phyloP scores from a whole-genome alignment of 371 early-diverging fungal genomes.

The Mucor circinelloides region DNA sequence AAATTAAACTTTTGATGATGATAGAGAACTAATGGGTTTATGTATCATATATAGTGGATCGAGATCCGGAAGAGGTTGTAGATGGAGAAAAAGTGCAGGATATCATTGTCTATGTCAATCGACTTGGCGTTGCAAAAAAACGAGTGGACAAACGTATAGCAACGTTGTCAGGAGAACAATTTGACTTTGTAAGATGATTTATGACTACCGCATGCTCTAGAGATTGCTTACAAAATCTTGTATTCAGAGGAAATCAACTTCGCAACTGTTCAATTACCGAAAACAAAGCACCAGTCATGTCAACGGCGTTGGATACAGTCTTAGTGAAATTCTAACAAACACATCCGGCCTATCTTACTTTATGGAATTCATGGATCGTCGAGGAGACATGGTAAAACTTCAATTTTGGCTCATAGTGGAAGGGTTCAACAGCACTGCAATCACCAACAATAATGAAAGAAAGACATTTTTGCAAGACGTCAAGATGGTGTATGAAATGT shows the following conservation, averaged over 20 bases:
- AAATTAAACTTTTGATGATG: background rate
- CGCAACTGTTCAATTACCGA: slow-evolving; percentile 30
- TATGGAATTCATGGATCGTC: slow-evolving; percentile 83
- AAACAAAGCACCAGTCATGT: slow-evolving; percentile 22
- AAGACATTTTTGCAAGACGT: slow-evolving; percentile 61
- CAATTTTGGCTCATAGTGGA: slow-evolving; percentile 82
- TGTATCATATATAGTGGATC: slow-evolving; percentile 44
- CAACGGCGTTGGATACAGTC: slow-evolving; percentile 24
- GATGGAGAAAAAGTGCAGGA: slow-evolving; percentile 84
- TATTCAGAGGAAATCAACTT: slow-evolving; percentile 22
- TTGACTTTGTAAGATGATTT: slow-evolving; percentile 38
- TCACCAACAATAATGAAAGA: slow-evolving; percentile 13
- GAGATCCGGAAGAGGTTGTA: slow-evolving; percentile 72
- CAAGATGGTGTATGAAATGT: slow-evolving; percentile 69
- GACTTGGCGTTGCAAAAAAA: slow-evolving; percentile 72
- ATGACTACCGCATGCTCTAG: background rate
- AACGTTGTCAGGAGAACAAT: slow-evolving; percentile 57
- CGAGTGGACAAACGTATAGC: slow-evolving; percentile 76
- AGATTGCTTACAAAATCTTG: background rate
- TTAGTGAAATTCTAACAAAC: slow-evolving; percentile 64
- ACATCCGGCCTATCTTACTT: slow-evolving; percentile 74
- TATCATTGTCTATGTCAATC: slow-evolving; percentile 71
- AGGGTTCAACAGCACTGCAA: slow-evolving; percentile 56
- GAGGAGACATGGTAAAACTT: slow-evolving; percentile 63
- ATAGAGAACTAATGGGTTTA: background rate